Evolutionary conservation across 2,329 filamentous ascomycete species (phyloP).

Genomic region (Fusarium sublunatum): DNA sequence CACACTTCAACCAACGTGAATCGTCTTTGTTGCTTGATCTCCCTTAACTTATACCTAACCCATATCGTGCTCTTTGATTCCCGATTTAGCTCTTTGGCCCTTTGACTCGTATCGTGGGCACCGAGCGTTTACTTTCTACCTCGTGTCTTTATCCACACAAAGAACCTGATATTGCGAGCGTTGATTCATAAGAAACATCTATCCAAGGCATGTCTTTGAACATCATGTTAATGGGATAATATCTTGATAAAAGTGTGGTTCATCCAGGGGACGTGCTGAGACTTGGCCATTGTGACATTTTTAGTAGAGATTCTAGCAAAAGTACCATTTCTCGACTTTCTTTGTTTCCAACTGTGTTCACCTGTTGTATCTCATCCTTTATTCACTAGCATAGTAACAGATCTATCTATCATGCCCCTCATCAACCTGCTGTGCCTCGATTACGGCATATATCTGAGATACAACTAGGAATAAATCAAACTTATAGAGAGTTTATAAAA

Average conservation of each 20-base stretch:
- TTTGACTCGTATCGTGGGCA: neutral
- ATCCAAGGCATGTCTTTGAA: neutral
- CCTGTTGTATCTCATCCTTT: neutral
- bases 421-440: too few species aligned
- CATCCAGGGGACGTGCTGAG: constrained; percentile 1
- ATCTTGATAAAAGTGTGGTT: neutral
- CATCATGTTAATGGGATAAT: neutral
- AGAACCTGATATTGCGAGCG: constrained; percentile 4
- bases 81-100: constrained; percentile 15
- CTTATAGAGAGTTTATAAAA: too few species aligned
- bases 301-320: neutral
- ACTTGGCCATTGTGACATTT: neutral
- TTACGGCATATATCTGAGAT: too few species aligned
- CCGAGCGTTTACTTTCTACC: neutral
- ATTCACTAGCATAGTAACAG: too few species aligned
- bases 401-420: too few species aligned
- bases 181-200: neutral
- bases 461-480: too few species aligned
- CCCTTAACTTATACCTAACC: neutral
- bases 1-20: constrained; percentile 1
- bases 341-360: constrained; percentile 18
- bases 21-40: constrained; percentile 21
- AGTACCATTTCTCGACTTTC: neutral
- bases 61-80: constrained; percentile 5
- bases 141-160: constrained; percentile 5